These are phyloP conservation scores for Daldinia grandis DNA, from an alignment of 495 filamentous ascomycete genomes.

Conservation along the genomic window DNA sequence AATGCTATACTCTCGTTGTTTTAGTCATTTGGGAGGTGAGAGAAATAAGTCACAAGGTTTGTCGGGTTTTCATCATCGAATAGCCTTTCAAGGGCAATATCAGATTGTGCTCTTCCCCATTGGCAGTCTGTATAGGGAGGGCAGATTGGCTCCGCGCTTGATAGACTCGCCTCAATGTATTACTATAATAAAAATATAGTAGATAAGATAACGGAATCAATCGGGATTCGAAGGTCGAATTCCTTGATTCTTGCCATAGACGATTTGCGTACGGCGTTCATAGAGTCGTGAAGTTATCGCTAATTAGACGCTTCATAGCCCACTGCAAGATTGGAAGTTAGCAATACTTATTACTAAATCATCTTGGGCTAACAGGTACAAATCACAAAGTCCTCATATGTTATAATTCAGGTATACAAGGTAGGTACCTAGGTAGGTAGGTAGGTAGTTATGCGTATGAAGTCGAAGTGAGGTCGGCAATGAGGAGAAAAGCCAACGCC, in stretches of 20 bases:
- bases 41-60: neutral
- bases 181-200: neutral
- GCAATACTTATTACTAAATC: neutral
- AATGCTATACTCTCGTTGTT: neutral
- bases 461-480: neutral
- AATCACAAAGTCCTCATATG: neutral
- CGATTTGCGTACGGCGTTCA: neutral
- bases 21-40: neutral
- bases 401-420: neutral
- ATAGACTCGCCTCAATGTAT: no score
- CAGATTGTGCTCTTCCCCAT: no score
- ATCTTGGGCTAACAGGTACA: no score
- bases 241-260: neutral
- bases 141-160: no score
- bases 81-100: neutral
- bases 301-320: constrained; percentile 22
- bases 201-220: neutral
- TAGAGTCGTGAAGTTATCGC: neutral
- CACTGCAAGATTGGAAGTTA: constrained; percentile 21
- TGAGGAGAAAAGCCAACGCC: neutral
- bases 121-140: no score
- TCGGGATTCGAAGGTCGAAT: neutral
- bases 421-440: neutral
- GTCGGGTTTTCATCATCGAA: neutral
- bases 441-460: neutral